Evolutionary conservation across 1,284 basidiomycete genomes (phyloP), one percentile per base, ranked within the genome.

Genomic region (Albatrellus sp.): DNA sequence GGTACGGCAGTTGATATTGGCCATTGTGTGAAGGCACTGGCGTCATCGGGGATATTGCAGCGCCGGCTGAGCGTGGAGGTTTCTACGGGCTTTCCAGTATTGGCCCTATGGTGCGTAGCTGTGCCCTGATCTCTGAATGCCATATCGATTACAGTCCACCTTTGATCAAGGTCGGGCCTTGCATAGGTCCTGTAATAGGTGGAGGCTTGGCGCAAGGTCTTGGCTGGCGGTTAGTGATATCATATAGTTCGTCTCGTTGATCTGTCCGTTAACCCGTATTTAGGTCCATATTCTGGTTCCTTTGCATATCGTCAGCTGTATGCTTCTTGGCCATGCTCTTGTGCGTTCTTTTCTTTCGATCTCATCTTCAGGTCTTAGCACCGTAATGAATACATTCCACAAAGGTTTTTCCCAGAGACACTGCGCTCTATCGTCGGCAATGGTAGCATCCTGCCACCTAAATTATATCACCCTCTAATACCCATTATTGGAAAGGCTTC

Each of bases 271-370:
- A 14, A 38, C 17, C 10, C 20, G 5, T 41, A 31, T 11, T 17
- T 40, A 79, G 84, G 53, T 68, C 81, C 2, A 82, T 89, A 19
- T 90, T 90, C 57, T 89, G 83, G 83, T 83, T 90, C 54, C 60
- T 89, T 7, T 72, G 71, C 45, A 87, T 86, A 3, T 56, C 72
- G 0, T 67, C 79, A 5, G 73, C 66, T 1, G 49, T 64, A 4
- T 78, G 77, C 52, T 63, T 75, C 28, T 35, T 81, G 5, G 56
- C 68, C 29, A 68, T 85, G 50, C 53, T 77, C 7, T 52, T 75
- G 79, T 81, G 51, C 42, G 75, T 66, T 2, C 24, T n/a, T n/a
- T n/a, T n/a, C n/a, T 24, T 24, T 24, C 24, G 7, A 7, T 3
- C 24, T 7, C 7, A 24, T 24, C 24, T 2, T 33, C 19, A 5